Evolutionary conservation across 2,329 filamentous ascomycete species (phyloP).

Genomic region (Biscogniauxia sp.): DNA sequence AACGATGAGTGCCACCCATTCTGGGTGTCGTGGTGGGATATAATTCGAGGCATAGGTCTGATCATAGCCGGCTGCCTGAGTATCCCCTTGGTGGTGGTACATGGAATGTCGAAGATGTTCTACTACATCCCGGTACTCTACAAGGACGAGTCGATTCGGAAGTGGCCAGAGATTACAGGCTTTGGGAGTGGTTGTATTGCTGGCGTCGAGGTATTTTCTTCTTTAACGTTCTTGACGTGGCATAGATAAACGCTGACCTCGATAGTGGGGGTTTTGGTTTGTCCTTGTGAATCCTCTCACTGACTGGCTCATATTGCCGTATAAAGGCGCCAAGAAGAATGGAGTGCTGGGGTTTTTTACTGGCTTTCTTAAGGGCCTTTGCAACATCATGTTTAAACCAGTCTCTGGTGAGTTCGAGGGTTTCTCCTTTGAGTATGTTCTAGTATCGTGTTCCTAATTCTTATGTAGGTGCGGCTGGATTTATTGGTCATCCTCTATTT

Average conservation of each 20-base stretch:
- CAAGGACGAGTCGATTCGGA: slow-evolving; percentile 14
- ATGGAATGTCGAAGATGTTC: slow-evolving; percentile 18
- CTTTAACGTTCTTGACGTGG: neutral
- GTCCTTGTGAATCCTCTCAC: slow-evolving; percentile 14
- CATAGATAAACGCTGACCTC: neutral
- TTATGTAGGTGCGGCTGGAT: slow-evolving; percentile 12
- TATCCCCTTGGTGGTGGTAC: slow-evolving; percentile 16
- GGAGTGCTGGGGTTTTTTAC: slow-evolving; percentile 18
- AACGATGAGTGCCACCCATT: slow-evolving; percentile 20
- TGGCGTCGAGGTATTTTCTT: slow-evolving; percentile 5
- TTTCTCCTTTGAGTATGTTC: neutral
- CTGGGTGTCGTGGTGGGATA: slow-evolving; percentile 19
- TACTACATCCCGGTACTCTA: slow-evolving; percentile 18
- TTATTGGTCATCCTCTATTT: slow-evolving; percentile 14
- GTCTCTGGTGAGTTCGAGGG: slow-evolving; percentile 12
- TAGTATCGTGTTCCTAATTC: slow-evolving; percentile 7
- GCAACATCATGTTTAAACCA: slow-evolving; percentile 14
- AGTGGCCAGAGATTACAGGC: slow-evolving; percentile 19
- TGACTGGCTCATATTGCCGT: slow-evolving; percentile 19
- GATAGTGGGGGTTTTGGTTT: slow-evolving; percentile 11
- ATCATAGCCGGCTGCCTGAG: slow-evolving; percentile 11
- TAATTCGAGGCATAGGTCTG: slow-evolving; percentile 10
- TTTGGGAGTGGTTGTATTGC: slow-evolving; percentile 15
- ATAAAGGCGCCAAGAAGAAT: slow-evolving; percentile 13
- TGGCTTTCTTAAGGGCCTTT: slow-evolving; percentile 10